phyloP scores from a whole-genome alignment of 495 filamentous ascomycete species.

The Hyphodiscus hymeniophilus region DNA sequence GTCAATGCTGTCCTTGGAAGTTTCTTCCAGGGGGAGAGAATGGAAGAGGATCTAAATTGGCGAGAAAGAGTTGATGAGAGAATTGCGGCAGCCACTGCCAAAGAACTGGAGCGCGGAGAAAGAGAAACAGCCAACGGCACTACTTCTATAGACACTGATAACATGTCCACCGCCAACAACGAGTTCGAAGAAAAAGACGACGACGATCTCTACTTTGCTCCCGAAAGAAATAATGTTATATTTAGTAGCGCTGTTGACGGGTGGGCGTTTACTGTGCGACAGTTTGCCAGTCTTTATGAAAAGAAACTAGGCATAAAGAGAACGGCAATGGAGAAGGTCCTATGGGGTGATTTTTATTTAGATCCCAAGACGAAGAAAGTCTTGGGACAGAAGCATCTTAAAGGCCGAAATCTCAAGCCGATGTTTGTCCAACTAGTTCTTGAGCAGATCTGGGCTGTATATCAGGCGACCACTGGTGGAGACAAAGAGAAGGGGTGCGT shows the following conservation, averaged over 20 bases:
- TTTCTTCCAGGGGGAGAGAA: conserved; percentile 96
- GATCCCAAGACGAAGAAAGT: conserved; percentile 97
- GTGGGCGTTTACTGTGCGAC: conserved; percentile 93
- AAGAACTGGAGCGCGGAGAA: conserved; percentile 36
- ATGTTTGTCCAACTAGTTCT: conserved; percentile 98
- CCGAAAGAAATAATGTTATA: conserved; percentile 97
- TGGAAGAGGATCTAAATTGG: conserved; percentile 98
- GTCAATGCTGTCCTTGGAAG: conserved; percentile 96
- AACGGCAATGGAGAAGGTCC: conserved; percentile 80
- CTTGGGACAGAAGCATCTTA: conserved; percentile 83
- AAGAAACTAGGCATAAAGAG: conserved; percentile 96
- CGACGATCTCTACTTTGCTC: conserved; percentile 96
- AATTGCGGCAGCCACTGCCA: conserved; percentile 45
- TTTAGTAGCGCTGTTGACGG: conserved; percentile 96
- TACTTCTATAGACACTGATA: conserved; percentile 26
- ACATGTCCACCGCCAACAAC: conserved; percentile 39
- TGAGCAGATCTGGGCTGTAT: conserved; percentile 95
- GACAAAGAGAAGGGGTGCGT: conserved; percentile 70
- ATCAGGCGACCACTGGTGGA: conserved; percentile 79
- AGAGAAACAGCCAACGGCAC: conserved; percentile 34
- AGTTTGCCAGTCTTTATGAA: conserved; percentile 91
- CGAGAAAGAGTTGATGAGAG: conserved; percentile 84
- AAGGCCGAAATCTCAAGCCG: conserved; percentile 81
- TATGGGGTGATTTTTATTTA: conserved; percentile 96
- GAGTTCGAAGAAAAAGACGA: conserved; percentile 91